Conservation (phyloP, 2,329 filamentous ascomycete species). For the Didymella pinodella region DNA sequence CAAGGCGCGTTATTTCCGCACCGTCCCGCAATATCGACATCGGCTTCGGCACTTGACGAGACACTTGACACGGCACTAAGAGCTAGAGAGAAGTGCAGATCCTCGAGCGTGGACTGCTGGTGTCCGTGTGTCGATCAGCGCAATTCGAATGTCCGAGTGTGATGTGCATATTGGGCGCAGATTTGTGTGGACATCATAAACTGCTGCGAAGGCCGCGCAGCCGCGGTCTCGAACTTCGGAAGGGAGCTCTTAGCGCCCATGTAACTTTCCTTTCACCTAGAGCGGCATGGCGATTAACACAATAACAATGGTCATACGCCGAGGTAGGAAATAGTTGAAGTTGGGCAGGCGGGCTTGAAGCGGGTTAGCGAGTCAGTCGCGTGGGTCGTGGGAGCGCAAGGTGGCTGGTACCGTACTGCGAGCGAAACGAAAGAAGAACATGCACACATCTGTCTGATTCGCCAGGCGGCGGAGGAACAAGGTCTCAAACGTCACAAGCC, state of each 20-base stretch:
- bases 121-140: slow-evolving; percentile 25
- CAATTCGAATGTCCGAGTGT: background rate
- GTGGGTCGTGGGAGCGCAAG: background rate
- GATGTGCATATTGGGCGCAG: background rate
- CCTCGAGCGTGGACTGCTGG: slow-evolving; percentile 6
- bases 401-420: slow-evolving; percentile 1
- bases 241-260: background rate
- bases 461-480: background rate
- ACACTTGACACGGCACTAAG: background rate
- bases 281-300: background rate
- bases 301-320: background rate
- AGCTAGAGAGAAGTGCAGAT: slow-evolving; percentile 1
- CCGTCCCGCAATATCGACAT: background rate
- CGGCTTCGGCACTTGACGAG: slow-evolving; percentile 1
- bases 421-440: background rate
- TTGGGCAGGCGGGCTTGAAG: background rate
- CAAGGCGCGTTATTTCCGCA: background rate
- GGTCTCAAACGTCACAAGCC: background rate
- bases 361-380: slow-evolving; percentile 15
- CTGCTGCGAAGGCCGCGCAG: too few relatives aligned
- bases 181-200: background rate
- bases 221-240: background rate
- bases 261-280: background rate
- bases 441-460: background rate
- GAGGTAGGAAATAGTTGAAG: background rate